Evolutionary conservation across 2,329 filamentous ascomycete species (phyloP), one percentile per base, ranked within the genome.

Genomic region (Penicillium verrucosum): DNA sequence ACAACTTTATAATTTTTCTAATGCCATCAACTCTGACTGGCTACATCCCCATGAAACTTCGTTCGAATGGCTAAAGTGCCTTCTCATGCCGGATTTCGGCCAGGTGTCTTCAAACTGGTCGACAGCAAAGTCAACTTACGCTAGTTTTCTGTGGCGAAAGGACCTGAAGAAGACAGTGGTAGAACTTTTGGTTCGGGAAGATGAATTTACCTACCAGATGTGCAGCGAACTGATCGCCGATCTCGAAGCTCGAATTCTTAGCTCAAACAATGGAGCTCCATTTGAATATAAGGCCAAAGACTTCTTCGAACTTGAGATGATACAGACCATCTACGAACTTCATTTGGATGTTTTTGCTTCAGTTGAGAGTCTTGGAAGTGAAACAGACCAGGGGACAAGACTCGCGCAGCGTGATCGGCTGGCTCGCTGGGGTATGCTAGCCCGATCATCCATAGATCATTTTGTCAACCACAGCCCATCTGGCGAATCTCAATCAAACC

Each of bases 341-440:
- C 86, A 89, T 65, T 77, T 89, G 6, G 86, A 89, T 65, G 76
- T 87, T 9, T 87, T 85, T 67, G 81, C 81, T 6, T 74, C 82
- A n/a, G 84, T 87, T 63, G 86, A 82, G 48, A 82, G 82, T 60
- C 81, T 84, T 0, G 81, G 80, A 61, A 86, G 81, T 62, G 79
- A 82, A 25, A 79, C 84, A 6, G 78, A 82, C 56, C 65, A 72
- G 30, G 75, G 74, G 5, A 82, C 79, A n/a, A 78, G 81, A 36
- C 67, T 76, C 5, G 60, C 79, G 9, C 85, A 88, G 64, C 79
- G 78, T 51, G 82, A 87, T 65, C 81, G 85, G 14, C 71, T 89
- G 9, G 75, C 78, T 44, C 77, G 85, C 60, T 89, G 87, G 87
- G 77, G 80, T 34, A 73, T 77, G 30, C 72, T 89, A 37, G 79